A percentile compares a stretch with the other conserved stretches of the same genome.
Conservation (phyloP, 352 stramenopile species). For the Phytophthora gonapodyides region DNA sequence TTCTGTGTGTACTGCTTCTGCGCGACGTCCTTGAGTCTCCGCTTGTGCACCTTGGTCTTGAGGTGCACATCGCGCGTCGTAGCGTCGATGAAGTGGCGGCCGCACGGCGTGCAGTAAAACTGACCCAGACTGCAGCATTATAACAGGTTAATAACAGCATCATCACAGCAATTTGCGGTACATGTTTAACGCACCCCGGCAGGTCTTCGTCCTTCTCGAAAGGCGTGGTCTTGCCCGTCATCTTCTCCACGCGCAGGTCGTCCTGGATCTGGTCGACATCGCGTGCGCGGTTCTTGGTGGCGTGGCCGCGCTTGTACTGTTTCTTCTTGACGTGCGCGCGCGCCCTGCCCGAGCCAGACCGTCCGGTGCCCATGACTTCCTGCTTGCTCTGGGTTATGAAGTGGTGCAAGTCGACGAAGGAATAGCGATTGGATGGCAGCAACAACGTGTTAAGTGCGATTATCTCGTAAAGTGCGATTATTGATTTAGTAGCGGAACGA, state of each 20-base stretch:
- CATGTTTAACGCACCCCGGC: constrained; percentile 53
- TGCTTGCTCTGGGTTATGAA: constrained; percentile 3
- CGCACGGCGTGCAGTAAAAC: constrained; percentile 89
- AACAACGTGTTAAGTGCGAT: constrained; percentile 20
- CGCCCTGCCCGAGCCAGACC: constrained; percentile 60
- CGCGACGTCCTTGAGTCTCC: constrained; percentile 88
- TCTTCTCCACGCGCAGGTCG: constrained; percentile 70
- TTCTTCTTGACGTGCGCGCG: constrained; percentile 86
- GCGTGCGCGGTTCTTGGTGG: constrained; percentile 78
- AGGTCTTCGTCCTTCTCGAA: constrained; percentile 88
- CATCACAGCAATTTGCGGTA: not conserved
- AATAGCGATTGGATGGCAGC: constrained; percentile 27
- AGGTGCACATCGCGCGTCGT: constrained; percentile 82
- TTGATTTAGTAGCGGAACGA: constrained; percentile 68
- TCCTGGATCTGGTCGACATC: constrained; percentile 91
- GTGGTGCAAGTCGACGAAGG: constrained; percentile 11
- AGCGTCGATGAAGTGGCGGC: constrained; percentile 83
- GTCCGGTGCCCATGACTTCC: constrained; percentile 38
- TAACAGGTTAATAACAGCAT: not conserved
- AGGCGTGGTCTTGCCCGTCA: constrained; percentile 56
- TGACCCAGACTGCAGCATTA: constrained; percentile 63
- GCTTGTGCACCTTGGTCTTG: constrained; percentile 88
- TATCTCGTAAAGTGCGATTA: constrained; percentile 17
- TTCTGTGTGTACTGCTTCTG: constrained; percentile 91
- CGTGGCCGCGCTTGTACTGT: constrained; percentile 83